Percentiles rank a stretch among this genome's conserved stretches.
These are phyloP conservation scores for Orbilia ellipsospora DNA, from an alignment of 2,329 filamentous ascomycete genomes.

Conservation along the genomic window DNA sequence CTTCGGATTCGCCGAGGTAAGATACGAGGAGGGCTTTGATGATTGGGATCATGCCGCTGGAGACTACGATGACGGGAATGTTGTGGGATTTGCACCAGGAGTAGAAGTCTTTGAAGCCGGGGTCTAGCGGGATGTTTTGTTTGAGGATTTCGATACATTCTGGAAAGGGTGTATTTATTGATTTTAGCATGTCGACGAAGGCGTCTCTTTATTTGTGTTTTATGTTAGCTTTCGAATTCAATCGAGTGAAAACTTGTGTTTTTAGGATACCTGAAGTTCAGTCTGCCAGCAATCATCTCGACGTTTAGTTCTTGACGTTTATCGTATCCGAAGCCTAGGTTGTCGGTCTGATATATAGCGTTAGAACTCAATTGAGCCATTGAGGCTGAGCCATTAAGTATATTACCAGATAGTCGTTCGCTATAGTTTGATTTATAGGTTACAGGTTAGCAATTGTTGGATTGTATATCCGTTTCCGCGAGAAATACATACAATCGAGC, in stretches of 20 bases:
- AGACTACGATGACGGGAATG: conserved; percentile 90
- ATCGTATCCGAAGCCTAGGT: conserved; percentile 81
- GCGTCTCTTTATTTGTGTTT: conserved; percentile 69
- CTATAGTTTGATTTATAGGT: conserved; percentile 22
- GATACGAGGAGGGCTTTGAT: conserved; percentile 84
- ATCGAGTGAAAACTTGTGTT: background rate
- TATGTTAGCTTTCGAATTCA: background rate
- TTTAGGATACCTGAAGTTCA: conserved; percentile 73
- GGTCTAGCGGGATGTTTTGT: conserved; percentile 87
- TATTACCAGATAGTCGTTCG: conserved; percentile 55
- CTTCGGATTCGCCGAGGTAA: conserved; percentile 78
- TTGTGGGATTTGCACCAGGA: conserved; percentile 82
- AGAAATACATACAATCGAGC: conserved; percentile 45
- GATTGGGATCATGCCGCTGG: conserved; percentile 90
- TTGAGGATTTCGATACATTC: conserved; percentile 82
- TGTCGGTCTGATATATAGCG: conserved; percentile 73
- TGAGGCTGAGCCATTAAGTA: background rate
- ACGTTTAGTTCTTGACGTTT: conserved; percentile 78
- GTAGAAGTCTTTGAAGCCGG: conserved; percentile 87
- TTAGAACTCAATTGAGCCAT: background rate
- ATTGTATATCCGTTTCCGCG: background rate
- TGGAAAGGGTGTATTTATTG: conserved; percentile 80
- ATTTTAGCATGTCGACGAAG: conserved; percentile 93
- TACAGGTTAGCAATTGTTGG: background rate
- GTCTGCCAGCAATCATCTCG: conserved; percentile 77